These are phyloP conservation scores for Globisporangium takayamanum DNA, from an alignment of 352 stramenopile species.

Conservation along the genomic window DNA sequence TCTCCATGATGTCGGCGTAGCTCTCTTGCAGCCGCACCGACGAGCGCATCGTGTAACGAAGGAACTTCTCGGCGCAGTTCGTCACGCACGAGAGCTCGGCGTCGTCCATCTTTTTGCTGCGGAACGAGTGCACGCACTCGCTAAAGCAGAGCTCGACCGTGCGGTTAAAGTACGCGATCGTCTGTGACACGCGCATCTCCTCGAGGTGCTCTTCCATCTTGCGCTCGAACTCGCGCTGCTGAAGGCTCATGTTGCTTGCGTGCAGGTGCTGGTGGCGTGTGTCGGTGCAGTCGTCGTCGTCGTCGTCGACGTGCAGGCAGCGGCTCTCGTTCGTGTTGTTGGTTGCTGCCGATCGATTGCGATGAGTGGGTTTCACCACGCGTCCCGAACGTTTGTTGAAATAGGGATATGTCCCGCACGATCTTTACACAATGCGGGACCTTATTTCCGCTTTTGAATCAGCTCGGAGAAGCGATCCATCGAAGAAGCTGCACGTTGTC, in stretches of 20 bases:
- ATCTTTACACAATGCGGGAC: too few relatives aligned
- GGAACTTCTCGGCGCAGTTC: constrained; percentile 87
- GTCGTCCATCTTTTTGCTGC: constrained; percentile 89
- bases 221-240: constrained; percentile 80
- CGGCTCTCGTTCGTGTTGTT: background rate
- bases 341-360: background rate
- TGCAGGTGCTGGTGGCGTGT: background rate
- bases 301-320: background rate
- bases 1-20: constrained; percentile 84
- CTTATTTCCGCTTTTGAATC: too few relatives aligned
- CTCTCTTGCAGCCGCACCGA: constrained; percentile 85
- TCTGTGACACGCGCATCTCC: constrained; percentile 88
- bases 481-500: background rate
- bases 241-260: constrained; percentile 32
- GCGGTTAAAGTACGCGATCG: constrained; percentile 86
- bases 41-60: constrained; percentile 89
- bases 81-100: constrained; percentile 86
- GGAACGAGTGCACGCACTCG: constrained; percentile 88
- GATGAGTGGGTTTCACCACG: constrained; percentile 9
- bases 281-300: background rate
- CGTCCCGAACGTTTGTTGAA: too few relatives aligned
- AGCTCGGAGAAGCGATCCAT: constrained; percentile 6
- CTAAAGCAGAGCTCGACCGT: constrained; percentile 87
- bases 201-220: constrained; percentile 90
- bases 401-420: too few relatives aligned